Evolutionary conservation across 306 rosid genomes (phyloP), one percentile per base, ranked within the genome.

Genomic region (Cucumis cinereus): DNA sequence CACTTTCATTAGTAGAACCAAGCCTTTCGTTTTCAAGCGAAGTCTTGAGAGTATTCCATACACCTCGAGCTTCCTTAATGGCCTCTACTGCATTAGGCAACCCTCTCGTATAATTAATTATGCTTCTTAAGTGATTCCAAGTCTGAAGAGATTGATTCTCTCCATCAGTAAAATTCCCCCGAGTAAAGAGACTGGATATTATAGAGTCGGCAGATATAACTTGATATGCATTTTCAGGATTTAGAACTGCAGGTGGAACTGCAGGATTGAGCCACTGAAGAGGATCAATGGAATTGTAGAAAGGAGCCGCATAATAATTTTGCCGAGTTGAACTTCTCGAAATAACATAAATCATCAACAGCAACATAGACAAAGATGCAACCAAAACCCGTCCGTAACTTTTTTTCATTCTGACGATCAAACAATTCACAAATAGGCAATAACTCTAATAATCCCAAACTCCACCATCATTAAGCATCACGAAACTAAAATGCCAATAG

Each of bases 71-170:
- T 86, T 95, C 99, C 90, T 89, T 95, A 73, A 90, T 83, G 78
- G 99, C 99, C 79, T 89, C 96, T 33, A 88, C 88, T 40, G 97
- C 92, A 86, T 88, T 89, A 75, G 99, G 99, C 82, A 95, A 80
- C 82, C 96, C 97, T 80, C 87, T 88, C 77, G 83, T 80, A 83
- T 83, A 87, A 82, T 90, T 81, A 61, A 90, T 81, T 61, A 95
- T 87, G 79, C 86, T 84, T 66, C 88, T 92, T 88, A 95, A 78
- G 71, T 75, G 91, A 79, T 85, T 83, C 99, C 99, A 92, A 3
- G 98, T 92, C 82, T 80, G 91, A 75, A 95, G 61, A 84, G 91
- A 74, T 80, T 41, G 89, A 62, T 78, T 89, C 83, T 89, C 96
- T 81, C 86, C 89, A 56, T 49, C 78, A 80, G 98, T 83, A 53